Percentiles rank a stretch among this genome's conserved stretches.
Evolutionary conservation across 2,329 filamentous ascomycete genomes (phyloP).

Genomic region (Mycocentrospora acerina): DNA sequence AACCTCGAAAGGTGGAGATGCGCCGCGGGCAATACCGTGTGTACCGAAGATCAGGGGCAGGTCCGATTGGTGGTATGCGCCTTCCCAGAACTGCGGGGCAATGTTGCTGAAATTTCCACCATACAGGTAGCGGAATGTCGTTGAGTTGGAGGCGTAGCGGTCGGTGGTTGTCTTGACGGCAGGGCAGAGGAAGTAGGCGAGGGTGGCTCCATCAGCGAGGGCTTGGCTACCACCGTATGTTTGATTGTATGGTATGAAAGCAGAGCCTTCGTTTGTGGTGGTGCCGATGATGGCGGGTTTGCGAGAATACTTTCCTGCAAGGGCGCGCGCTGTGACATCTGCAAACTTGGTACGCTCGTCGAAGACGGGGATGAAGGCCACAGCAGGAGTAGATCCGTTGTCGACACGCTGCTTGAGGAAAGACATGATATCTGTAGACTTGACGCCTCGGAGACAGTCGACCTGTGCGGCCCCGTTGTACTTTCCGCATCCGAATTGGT

Average conservation of each 20-base stretch:
- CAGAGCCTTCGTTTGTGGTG: conserved; percentile 36
- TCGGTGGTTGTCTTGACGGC: conserved; percentile 26
- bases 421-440: conserved; percentile 28
- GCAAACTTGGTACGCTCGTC: conserved; percentile 37
- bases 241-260: conserved; percentile 35
- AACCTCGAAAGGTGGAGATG: conserved; percentile 31
- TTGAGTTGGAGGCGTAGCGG: conserved; percentile 23
- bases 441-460: conserved; percentile 40
- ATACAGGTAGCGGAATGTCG: conserved; percentile 43
- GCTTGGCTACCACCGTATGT: conserved; percentile 27
- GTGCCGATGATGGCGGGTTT: conserved; percentile 43
- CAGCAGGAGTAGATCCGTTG: conserved; percentile 21
- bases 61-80: conserved; percentile 40
- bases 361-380: conserved; percentile 31
- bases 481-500: conserved; percentile 36
- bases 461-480: conserved; percentile 29
- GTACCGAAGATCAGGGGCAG: conserved; percentile 42
- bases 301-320: conserved; percentile 28
- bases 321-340: conserved; percentile 37
- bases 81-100: conserved; percentile 36
- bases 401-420: conserved; percentile 36
- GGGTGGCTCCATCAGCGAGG: conserved; percentile 20
- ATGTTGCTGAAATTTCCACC: conserved; percentile 41
- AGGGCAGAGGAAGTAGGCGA: conserved; percentile 34
- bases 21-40: conserved; percentile 26